These are phyloP conservation scores for Phytophthora crassamura DNA, from an alignment of 352 stramenopile species.

Conservation along the genomic window DNA sequence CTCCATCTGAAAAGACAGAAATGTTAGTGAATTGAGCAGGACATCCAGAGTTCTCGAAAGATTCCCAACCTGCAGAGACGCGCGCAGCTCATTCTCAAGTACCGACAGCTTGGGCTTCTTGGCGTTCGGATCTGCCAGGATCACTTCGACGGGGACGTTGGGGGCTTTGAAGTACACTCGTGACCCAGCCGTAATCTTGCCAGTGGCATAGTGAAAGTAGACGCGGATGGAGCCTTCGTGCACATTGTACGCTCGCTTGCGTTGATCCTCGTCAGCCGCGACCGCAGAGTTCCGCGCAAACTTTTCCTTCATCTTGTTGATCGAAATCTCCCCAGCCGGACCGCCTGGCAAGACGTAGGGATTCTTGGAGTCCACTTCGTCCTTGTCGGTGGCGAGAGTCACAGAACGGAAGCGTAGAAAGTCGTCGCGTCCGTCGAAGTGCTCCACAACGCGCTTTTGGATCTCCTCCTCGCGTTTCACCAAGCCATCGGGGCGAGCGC, in stretches of 20 bases:
- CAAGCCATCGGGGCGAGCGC: constrained; percentile 89
- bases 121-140: constrained; percentile 73
- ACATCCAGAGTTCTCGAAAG: background rate
- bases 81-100: constrained; percentile 74
- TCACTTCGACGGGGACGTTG: constrained; percentile 71
- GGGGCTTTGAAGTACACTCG: constrained; percentile 84
- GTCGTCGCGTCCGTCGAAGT: constrained; percentile 89
- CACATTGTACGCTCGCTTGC: constrained; percentile 92
- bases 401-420: constrained; percentile 86
- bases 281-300: constrained; percentile 72
- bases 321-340: constrained; percentile 74
- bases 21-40: background rate
- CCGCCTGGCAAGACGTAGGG: constrained; percentile 80
- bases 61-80: constrained; percentile 57
- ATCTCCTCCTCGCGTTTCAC: constrained; percentile 88
- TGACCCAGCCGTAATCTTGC: constrained; percentile 90
- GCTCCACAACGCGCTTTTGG: constrained; percentile 87
- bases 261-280: constrained; percentile 79
- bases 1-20: constrained; percentile 52
- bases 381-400: constrained; percentile 75
- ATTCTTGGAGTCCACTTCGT: constrained; percentile 81
- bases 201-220: constrained; percentile 92
- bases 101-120: constrained; percentile 76
- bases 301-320: constrained; percentile 95
- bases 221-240: constrained; percentile 90